Base-by-base conservation (phyloP, 2,329 filamentous ascomycete species). In the Fusarium gaditjirri region DNA sequence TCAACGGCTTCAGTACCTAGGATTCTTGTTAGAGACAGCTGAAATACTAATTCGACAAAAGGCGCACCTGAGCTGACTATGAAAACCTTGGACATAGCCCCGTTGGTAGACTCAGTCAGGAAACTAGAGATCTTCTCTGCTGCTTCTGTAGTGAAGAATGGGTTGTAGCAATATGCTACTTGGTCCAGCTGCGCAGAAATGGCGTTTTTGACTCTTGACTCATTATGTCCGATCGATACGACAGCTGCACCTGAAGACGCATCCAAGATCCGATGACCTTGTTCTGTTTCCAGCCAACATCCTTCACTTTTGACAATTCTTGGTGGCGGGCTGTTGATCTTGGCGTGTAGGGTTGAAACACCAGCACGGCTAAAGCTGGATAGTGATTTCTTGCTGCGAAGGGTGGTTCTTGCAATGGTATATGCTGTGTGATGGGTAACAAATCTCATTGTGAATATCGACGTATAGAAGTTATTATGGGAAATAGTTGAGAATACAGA, bases 1-100 rank as follows among this genome's bases (percentile, higher is more conserved):
- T 76, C 74, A 1, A 76, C 47, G 13, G 74, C 74, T 16, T 76
- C 74, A 1, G 74, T 76, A 0, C 74, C 73, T 75, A n/a, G 2
- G 9, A 25, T 8, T 13, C 21, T 1, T 27, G 23, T 61, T 14
- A 61, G 27, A 11, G 0, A 10, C 3, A 14, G 2, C 16, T 27
- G 1, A 29, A 39, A 6, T 5, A 4, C 1, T 1, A 9, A 3
- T n/a, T 31, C 2, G 8, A 27, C n/a, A 43, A 49, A 8, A 39
- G 6, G 9, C 31, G 5, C 0, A 71, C 66, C 71, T 9, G 71
- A 73, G 17, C 71, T 74, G 3, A 74, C 64, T 0, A 73, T 16
- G 8, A 69, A 74, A 1, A 73, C 59, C 9, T 73, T 73, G 1
- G 68, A 72, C 68, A 73, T 70, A 2, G 43, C 56, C 0, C 71